Evolutionary conservation across 1,284 basidiomycete species (phyloP), one percentile per base, ranked within the genome.

Genomic region (Lentinus polychrous): DNA sequence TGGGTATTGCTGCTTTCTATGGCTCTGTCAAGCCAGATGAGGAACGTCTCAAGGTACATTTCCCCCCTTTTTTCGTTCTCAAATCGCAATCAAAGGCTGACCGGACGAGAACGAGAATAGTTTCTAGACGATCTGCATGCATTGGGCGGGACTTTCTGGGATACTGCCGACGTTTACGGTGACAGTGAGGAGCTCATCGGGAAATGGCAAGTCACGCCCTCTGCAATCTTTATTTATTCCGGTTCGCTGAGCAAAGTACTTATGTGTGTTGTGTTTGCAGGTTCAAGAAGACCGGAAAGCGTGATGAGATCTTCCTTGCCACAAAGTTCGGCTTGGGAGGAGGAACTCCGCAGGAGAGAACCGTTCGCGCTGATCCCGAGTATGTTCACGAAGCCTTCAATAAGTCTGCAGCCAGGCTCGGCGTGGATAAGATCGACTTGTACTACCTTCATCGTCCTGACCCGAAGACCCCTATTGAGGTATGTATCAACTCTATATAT

Each of bases 251-350:
- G n/a, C n/a, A n/a, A n/a, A n/a, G n/a, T n/a, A n/a, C n/a, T n/a
- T n/a, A n/a, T n/a, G 27, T 27, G 27, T 5, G 27, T 27, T 27
- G 27, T 34, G 10, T 10, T 34, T 10, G 5, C 18, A 37, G 35
- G 35, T 66, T 72, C 55, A 65, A 66, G 49, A 60, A 57, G 14
- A 68, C 66, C 0, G 69, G 66, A 8, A 70, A 70, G 53, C 60
- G 70, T 27, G 51, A 52, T 46, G 63, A 71, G 37, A 71, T 75
- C 45, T 75, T 74, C 62, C 60, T 76, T 1, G 72, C 72, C 1
- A 74, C 71, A 22, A 83, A 83, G 58, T 79, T 78, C 52, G 35
- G 35, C n/a, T 14, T 37, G 4, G 76, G 74, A 0, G 52, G 69
- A 44, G 56, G 48, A 11, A 46, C 46, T 18, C 40, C 48, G 3